Evolutionary conservation across 768 basidiomycete species (phyloP).

Genomic region (Tylopilus rubrobrunneus): DNA sequence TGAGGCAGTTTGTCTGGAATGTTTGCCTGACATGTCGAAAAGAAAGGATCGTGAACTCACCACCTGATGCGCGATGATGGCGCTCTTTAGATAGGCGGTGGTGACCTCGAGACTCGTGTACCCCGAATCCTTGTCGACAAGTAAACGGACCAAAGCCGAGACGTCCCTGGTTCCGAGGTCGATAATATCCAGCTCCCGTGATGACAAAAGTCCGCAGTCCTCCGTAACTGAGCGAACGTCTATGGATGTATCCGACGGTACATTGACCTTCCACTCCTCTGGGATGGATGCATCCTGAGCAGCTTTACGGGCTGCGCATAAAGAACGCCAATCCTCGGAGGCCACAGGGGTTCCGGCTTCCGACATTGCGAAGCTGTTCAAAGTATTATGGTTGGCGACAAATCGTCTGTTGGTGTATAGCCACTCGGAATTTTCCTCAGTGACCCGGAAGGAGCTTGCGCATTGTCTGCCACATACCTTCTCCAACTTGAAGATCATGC

Average conservation of each 20-base stretch:
- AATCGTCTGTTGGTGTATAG: no score
- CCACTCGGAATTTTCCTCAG: no score
- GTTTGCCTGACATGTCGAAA: background rate
- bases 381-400: background rate
- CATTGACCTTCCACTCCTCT: constrained; percentile 18
- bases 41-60: constrained; percentile 11
- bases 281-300: constrained; percentile 24
- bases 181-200: constrained; percentile 20
- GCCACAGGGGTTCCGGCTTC: background rate
- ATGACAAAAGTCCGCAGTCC: constrained; percentile 22
- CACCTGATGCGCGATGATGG: constrained; percentile 24
- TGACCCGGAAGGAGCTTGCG: no score
- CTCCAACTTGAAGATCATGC: no score
- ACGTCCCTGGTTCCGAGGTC: constrained; percentile 26
- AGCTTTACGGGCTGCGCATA: constrained; percentile 18
- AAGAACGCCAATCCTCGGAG: constrained; percentile 20
- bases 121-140: constrained; percentile 17
- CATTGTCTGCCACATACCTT: no score
- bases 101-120: constrained; percentile 28
- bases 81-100: constrained; percentile 28
- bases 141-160: constrained; percentile 17
- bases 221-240: constrained; percentile 21
- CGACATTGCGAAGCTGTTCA: constrained; percentile 5
- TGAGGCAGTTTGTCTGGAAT: constrained; percentile 26
- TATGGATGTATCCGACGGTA: constrained; percentile 13